phyloP scores from a whole-genome alignment of 805 yeast species.

The Hemisphaericaspora nanyangensis region DNA sequence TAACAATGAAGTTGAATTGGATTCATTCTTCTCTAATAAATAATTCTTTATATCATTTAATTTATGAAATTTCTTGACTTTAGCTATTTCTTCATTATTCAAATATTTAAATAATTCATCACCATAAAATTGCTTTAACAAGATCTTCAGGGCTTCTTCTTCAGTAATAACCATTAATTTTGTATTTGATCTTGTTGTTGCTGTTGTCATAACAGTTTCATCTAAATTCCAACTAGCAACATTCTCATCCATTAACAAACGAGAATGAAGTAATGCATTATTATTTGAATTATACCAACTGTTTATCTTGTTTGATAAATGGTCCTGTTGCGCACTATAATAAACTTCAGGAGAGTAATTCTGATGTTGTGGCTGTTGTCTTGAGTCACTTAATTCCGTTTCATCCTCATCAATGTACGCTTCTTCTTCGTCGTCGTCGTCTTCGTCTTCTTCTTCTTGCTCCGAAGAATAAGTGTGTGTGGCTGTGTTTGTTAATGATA shows the following conservation, averaged over 20 bases:
- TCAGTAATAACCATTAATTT: neutral
- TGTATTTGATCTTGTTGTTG: neutral
- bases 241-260: constrained; percentile 26
- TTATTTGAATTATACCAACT: constrained; percentile 16
- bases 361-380: too few relatives aligned
- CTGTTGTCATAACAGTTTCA: constrained; percentile 11
- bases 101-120: constrained; percentile 26
- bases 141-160: constrained; percentile 9
- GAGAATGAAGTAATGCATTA: constrained; percentile 9
- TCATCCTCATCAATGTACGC: constrained; percentile 1
- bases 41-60: constrained; percentile 10
- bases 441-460: constrained; percentile 5
- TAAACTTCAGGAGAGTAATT: neutral
- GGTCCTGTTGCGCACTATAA: constrained; percentile 2
- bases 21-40: constrained; percentile 5
- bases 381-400: neutral
- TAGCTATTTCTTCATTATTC: constrained; percentile 19
- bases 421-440: constrained; percentile 5
- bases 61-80: constrained; percentile 21
- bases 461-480: constrained; percentile 5
- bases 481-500: constrained; percentile 21
- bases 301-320: constrained; percentile 14
- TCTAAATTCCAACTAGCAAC: constrained; percentile 37
- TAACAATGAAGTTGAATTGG: constrained; percentile 1
- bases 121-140: constrained; percentile 23